A percentile compares a stretch with the other conserved stretches of the same genome.
Evolutionary conservation across 2,329 filamentous ascomycete species (phyloP).

Genomic region (Monilinia aucupariae): DNA sequence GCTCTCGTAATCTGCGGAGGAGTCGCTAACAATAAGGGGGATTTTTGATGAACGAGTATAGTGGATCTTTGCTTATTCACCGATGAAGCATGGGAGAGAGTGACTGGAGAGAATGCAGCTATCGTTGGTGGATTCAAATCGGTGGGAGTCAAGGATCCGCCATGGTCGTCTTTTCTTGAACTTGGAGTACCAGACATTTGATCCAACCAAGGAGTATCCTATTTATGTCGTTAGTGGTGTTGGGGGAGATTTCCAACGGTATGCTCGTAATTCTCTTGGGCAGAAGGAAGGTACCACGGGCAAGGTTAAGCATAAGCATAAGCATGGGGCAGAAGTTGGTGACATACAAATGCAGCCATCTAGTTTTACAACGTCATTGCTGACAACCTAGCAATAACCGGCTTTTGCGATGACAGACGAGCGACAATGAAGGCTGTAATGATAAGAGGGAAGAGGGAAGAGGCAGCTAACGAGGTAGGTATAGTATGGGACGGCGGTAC

Average conservation of each 20-base stretch:
- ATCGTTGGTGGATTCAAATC: conserved; percentile 62
- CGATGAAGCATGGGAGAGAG: conserved; percentile 57
- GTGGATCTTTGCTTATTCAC: conserved; percentile 76
- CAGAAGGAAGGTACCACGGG: no score
- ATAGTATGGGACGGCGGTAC: no score
- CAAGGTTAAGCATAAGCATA: not conserved
- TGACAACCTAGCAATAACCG: conserved; percentile 20
- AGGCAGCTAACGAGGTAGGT: no score
- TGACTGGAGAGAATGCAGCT: conserved; percentile 84
- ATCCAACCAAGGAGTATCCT: conserved; percentile 37
- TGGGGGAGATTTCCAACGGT: not conserved
- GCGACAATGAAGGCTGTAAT: no score
- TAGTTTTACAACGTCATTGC: conserved; percentile 33
- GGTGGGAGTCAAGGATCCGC: conserved; percentile 23
- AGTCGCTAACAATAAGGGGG: conserved; percentile 83
- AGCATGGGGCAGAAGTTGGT: conserved; percentile 16
- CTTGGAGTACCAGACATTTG: conserved; percentile 34
- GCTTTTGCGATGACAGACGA: conserved; percentile 16
- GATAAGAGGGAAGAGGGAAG: not conserved
- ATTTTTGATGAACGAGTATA: conserved; percentile 95
- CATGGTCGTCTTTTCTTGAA: conserved; percentile 31
- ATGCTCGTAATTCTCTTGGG: no score
- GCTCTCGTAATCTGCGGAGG: conserved; percentile 92
- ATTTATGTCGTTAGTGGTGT: conserved; percentile 19
- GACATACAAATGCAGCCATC: conserved; percentile 36